These are phyloP conservation scores for Mycena rosella DNA, from an alignment of 768 basidiomycete species.

Conservation along the genomic window DNA sequence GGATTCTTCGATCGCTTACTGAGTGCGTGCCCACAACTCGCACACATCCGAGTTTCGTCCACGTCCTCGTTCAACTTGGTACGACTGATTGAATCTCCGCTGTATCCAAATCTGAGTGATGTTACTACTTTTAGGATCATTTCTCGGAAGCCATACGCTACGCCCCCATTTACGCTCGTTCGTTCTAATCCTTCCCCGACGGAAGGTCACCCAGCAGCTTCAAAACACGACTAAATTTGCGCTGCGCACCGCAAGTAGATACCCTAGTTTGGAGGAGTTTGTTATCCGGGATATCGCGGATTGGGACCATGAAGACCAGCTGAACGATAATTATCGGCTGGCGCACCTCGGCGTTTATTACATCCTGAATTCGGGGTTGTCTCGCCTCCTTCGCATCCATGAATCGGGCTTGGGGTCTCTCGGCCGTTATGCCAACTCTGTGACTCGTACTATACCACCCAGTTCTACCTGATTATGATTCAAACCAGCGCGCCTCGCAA, in stretches of 20 bases:
- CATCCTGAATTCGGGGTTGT: neutral
- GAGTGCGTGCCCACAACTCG: conserved; percentile 27
- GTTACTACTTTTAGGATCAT: conserved; percentile 23
- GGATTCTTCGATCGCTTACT: conserved; percentile 33
- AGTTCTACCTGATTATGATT: too few relatives aligned
- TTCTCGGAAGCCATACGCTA: conserved; percentile 30
- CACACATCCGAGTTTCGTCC: conserved; percentile 34
- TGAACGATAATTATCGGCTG: conserved; percentile 29
- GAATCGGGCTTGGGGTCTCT: neutral
- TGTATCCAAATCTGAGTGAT: neutral
- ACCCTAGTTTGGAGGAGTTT: conserved; percentile 33
- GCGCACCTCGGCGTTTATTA: conserved; percentile 10
- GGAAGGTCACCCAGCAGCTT: conserved; percentile 9
- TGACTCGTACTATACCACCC: conserved; percentile 3
- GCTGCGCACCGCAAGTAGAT: conserved; percentile 29
- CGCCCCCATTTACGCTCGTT: conserved; percentile 31
- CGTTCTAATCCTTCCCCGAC: conserved; percentile 34
- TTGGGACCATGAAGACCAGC: conserved; percentile 39
- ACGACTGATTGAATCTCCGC: neutral
- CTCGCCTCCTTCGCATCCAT: conserved; percentile 9
- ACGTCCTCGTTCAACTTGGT: conserved; percentile 33
- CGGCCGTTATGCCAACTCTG: neutral
- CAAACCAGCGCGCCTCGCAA: too few relatives aligned
- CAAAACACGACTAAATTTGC: conserved; percentile 26
- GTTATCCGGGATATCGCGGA: conserved; percentile 32